Evolutionary conservation across 2,329 filamentous ascomycete genomes (phyloP).

Genomic region (Fusarium coicis): DNA sequence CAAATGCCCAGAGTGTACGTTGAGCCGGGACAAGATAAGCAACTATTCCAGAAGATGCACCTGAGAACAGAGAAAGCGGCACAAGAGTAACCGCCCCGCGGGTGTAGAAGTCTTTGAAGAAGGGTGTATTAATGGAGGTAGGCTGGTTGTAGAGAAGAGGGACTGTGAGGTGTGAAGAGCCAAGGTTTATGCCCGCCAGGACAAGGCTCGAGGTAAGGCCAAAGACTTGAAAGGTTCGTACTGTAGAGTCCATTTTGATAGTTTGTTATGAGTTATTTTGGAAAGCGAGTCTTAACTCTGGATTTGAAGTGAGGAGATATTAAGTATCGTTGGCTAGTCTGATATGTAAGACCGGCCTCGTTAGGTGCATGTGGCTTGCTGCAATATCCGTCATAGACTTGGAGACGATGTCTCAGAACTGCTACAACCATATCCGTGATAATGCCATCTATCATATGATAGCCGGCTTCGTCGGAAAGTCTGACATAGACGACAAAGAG

Average conservation of each 20-base stretch:
- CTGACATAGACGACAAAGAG: background rate
- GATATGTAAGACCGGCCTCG: background rate
- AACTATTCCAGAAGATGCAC: constrained; percentile 19
- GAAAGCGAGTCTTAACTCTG: background rate
- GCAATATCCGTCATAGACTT: background rate
- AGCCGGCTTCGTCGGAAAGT: background rate
- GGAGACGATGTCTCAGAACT: background rate
- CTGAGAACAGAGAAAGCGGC: constrained; percentile 21
- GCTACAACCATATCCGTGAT: background rate
- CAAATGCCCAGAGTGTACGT: constrained; percentile 15
- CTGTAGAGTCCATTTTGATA: constrained; percentile 14
- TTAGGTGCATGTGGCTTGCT: constrained; percentile 25
- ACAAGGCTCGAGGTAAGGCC: constrained; percentile 31
- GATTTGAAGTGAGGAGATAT: background rate
- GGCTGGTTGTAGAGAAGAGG: constrained; percentile 30
- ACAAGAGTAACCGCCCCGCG: constrained; percentile 23
- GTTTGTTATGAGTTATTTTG: too few species aligned
- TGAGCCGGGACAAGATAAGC: constrained; percentile 33
- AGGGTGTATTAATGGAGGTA: constrained; percentile 22
- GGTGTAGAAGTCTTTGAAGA: constrained; percentile 35
- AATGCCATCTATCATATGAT: background rate
- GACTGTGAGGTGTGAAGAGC: constrained; percentile 31
- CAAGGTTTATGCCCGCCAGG: constrained; percentile 27
- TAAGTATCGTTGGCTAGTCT: background rate
- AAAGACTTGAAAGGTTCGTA: constrained; percentile 12